Evolutionary conservation across 345 rosid species (phyloP).

Genomic region (Dimocarpus longan): DNA sequence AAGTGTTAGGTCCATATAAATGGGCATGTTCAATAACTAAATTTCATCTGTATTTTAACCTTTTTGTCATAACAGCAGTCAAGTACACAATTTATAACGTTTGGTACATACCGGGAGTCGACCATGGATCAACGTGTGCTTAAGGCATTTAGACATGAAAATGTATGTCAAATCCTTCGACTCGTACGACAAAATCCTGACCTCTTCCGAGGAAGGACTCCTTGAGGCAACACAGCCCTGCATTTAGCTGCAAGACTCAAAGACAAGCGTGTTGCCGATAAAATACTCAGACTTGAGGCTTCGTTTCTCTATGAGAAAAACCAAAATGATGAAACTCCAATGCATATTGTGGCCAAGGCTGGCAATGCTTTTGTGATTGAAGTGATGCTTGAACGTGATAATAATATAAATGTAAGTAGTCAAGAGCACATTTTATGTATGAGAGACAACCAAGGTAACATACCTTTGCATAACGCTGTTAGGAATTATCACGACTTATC

Average conservation of each 20-base stretch:
- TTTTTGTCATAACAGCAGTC: too few species aligned
- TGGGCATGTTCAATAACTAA: too few species aligned
- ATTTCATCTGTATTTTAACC: too few species aligned
- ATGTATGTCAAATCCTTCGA: background rate
- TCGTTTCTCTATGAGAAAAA: background rate
- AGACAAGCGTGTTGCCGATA: background rate
- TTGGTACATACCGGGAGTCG: background rate
- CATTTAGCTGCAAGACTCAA: conserved; percentile 11
- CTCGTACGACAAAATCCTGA: background rate
- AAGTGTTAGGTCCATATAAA: too few species aligned
- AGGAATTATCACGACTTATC: background rate
- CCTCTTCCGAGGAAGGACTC: background rate
- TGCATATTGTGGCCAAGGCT: too few species aligned
- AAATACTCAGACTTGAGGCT: background rate
- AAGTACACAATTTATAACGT: too few species aligned
- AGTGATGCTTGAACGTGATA: too few species aligned
- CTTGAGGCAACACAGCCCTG: conserved; percentile 5
- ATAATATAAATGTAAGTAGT: too few species aligned
- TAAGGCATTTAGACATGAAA: background rate
- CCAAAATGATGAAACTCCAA: background rate
- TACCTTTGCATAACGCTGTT: background rate
- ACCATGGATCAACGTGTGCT: background rate
- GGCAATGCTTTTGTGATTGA: too few species aligned
- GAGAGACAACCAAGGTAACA: background rate
- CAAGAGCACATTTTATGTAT: background rate